Evolutionary conservation across 352 stramenopile genomes (phyloP).

Genomic region (Phytophthora pluvialis): DNA sequence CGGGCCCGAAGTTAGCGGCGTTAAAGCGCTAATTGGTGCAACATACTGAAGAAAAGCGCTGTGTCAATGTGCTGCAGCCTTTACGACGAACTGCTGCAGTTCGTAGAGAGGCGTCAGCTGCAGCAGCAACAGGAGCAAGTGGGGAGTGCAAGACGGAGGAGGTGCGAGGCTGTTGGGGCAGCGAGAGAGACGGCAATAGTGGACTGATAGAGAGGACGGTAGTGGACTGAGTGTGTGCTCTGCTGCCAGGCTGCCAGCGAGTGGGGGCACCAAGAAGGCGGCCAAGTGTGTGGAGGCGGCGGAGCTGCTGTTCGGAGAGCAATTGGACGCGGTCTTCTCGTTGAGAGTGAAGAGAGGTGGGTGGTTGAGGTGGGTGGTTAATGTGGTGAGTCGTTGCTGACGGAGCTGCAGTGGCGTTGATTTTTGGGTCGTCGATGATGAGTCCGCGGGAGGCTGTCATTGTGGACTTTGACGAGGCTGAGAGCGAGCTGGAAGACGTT

Average conservation of each 20-base stretch:
- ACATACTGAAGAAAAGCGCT: neutral
- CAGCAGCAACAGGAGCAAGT: constrained; percentile 24
- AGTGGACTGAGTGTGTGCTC: constrained; percentile 1
- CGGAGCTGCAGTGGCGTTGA: constrained; percentile 50
- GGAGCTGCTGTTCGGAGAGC: constrained; percentile 38
- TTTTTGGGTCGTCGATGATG: constrained; percentile 63
- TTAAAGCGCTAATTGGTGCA: neutral
- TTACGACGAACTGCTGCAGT: constrained; percentile 56
- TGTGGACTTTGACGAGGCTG: constrained; percentile 48
- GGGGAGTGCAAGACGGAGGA: neutral
- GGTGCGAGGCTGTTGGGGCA: constrained; percentile 1
- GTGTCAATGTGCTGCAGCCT: constrained; percentile 41
- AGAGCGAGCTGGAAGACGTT: neutral
- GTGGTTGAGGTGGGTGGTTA: neutral
- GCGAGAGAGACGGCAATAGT: neutral
- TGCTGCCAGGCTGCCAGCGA: constrained; percentile 32
- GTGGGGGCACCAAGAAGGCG: constrained; percentile 54
- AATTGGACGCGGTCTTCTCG: constrained; percentile 47
- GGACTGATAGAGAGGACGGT: neutral
- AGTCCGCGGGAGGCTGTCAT: constrained; percentile 61
- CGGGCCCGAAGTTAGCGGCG: neutral
- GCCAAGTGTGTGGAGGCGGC: constrained; percentile 49
- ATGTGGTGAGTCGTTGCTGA: constrained; percentile 11
- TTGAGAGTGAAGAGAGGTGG: constrained; percentile 42
- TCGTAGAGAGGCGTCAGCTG: constrained; percentile 28